These are phyloP conservation scores for Pezicula neosporulosa DNA, from an alignment of 2,329 filamentous ascomycete genomes.

Conservation along the genomic window DNA sequence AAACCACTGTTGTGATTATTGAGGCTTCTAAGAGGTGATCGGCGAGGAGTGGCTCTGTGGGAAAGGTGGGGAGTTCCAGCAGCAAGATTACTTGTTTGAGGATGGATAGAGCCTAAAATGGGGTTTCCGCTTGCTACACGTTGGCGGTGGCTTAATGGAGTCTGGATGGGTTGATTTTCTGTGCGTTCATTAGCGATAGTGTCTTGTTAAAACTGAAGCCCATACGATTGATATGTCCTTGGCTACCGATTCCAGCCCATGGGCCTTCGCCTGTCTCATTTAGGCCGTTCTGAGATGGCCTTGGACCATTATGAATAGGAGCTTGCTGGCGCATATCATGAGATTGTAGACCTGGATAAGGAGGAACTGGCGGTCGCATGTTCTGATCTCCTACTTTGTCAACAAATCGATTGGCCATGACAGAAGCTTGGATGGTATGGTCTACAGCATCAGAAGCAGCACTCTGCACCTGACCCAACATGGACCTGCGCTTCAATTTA, in stretches of 20 bases:
- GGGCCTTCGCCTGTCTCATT: constrained; percentile 6
- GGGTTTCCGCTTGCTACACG: constrained; percentile 10
- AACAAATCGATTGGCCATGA: constrained; percentile 19
- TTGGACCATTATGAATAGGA: no score
- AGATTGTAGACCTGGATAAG: constrained; percentile 13
- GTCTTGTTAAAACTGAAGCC: background rate
- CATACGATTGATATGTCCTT: constrained; percentile 16
- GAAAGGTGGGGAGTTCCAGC: constrained; percentile 15
- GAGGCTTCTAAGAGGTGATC: constrained; percentile 14
- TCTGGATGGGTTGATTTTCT: constrained; percentile 21
- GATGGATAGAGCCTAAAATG: constrained; percentile 11
- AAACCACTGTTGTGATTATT: constrained; percentile 20
- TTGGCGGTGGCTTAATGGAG: constrained; percentile 28
- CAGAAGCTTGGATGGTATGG: constrained; percentile 32
- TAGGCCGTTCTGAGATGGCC: background rate
- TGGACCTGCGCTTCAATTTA: constrained; percentile 52
- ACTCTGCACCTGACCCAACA: constrained; percentile 51
- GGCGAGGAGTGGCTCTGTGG: constrained; percentile 14
- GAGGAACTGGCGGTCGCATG: constrained; percentile 9
- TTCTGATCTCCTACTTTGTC: constrained; percentile 18
- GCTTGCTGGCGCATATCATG: constrained; percentile 3
- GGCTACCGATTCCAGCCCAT: constrained; percentile 20
- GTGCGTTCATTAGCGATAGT: background rate
- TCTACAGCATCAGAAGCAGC: constrained; percentile 50
- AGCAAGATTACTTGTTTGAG: constrained; percentile 11